phyloP scores from a whole-genome alignment of 1,284 basidiomycete species.

The Cutaneotrichosporon cavernicola region DNA sequence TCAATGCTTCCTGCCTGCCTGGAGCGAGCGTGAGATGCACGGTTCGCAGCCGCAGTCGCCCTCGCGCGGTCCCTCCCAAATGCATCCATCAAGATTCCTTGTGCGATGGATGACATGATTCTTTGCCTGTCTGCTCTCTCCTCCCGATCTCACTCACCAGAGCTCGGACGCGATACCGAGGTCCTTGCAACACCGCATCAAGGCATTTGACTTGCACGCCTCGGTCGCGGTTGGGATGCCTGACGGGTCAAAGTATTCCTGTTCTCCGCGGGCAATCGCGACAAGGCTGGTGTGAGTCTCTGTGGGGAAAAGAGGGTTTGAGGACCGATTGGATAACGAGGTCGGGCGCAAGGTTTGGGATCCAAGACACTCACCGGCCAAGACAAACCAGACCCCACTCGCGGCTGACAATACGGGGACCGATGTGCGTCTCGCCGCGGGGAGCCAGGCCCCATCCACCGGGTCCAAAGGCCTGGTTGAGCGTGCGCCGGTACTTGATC shows the following conservation, averaged over 20 bases:
- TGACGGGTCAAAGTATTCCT: conserved; percentile 90
- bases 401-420: conserved; percentile 80
- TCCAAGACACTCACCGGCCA: conserved; percentile 64
- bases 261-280: conserved; percentile 88
- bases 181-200: conserved; percentile 98
- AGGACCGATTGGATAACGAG: neutral
- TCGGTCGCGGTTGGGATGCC: conserved; percentile 93
- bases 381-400: conserved; percentile 95
- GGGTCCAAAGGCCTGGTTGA: conserved; percentile 93
- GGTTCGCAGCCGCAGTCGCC: neutral
- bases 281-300: conserved; percentile 64
- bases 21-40: neutral
- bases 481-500: conserved; percentile 93
- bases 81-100: neutral
- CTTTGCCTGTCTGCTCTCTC: neutral
- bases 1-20: neutral
- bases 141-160: conserved; percentile 62
- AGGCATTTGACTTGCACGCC: conserved; percentile 91
- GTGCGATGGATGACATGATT: neutral
- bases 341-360: too few species aligned
- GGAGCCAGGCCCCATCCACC: conserved; percentile 97
- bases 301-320: neutral
- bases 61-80: neutral
- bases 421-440: conserved; percentile 86
- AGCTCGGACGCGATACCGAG: conserved; percentile 93